Evolutionary conservation across 2,329 filamentous ascomycete species (phyloP).

Genomic region (Biscogniauxia marginata): DNA sequence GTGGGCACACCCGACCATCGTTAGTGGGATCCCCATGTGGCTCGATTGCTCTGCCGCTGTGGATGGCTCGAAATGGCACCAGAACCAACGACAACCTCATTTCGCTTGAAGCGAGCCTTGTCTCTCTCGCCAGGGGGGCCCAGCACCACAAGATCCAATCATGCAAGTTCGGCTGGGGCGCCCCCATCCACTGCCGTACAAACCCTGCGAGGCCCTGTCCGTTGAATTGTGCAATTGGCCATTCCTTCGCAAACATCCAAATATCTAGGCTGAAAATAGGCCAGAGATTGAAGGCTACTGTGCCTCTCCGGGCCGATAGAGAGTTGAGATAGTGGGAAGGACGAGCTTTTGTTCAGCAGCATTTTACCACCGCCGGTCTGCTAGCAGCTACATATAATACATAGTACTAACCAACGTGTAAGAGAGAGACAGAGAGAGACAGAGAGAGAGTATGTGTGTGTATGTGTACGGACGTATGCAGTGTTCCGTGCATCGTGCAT

Average conservation of each 20-base stretch:
- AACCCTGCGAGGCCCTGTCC: constrained; percentile 1
- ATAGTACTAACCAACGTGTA: too few relatives aligned
- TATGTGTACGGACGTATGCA: too few relatives aligned
- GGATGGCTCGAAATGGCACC: constrained; percentile 6
- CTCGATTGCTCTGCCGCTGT: neutral
- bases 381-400: too few relatives aligned
- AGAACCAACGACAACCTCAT: constrained; percentile 21
- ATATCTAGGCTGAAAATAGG: constrained; percentile 4
- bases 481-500: too few relatives aligned
- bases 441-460: too few relatives aligned
- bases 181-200: constrained; percentile 11
- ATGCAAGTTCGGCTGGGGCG: constrained; percentile 6
- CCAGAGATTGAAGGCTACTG: too few relatives aligned
- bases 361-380: too few relatives aligned
- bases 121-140: constrained; percentile 20
- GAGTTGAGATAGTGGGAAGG: too few relatives aligned
- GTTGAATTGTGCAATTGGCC: constrained; percentile 18
- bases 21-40: neutral
- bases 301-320: too few relatives aligned
- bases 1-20: constrained; percentile 11
- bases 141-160: too few relatives aligned
- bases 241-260: constrained; percentile 21
- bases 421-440: too few relatives aligned
- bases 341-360: too few relatives aligned
- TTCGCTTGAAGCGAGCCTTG: constrained; percentile 29